Conservation (phyloP, 306 rosid genomes). For the Medicago arabica region DNA sequence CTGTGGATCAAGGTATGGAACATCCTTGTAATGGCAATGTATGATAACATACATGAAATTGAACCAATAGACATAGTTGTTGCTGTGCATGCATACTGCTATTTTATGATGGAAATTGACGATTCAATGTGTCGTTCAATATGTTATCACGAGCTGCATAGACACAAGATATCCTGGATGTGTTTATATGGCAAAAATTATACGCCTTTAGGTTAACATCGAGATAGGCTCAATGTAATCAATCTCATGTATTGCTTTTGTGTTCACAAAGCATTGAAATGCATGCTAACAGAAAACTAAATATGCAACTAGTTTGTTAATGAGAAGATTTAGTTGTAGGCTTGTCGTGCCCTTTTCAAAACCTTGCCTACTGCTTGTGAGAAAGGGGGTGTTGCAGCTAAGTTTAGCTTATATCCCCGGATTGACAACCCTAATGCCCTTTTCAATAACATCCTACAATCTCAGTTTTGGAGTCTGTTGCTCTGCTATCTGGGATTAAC, state of each 20-base stretch:
- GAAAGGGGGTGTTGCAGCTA: too few species aligned
- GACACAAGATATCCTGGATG: neutral
- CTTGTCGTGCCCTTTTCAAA: neutral
- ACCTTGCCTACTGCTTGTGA: neutral
- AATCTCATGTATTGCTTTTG: neutral
- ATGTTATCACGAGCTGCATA: neutral
- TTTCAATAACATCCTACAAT: too few species aligned
- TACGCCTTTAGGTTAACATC: too few species aligned
- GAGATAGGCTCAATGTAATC: neutral
- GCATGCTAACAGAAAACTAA: neutral
- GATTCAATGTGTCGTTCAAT: neutral
- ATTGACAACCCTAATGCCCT: too few species aligned
- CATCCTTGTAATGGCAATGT: constrained; percentile 30
- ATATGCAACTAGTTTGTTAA: neutral
- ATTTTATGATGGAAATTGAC: neutral
- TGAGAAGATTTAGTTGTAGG: neutral
- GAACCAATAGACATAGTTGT: too few species aligned
- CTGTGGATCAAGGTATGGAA: constrained; percentile 53
- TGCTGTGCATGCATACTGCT: neutral
- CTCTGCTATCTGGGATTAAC: too few species aligned
- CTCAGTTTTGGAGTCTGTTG: too few species aligned
- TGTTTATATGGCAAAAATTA: neutral
- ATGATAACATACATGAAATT: neutral
- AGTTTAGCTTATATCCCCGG: too few species aligned
- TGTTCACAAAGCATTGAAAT: neutral